Conservation (phyloP, 805 yeast genomes). For the Lachancea quebecensis region DNA sequence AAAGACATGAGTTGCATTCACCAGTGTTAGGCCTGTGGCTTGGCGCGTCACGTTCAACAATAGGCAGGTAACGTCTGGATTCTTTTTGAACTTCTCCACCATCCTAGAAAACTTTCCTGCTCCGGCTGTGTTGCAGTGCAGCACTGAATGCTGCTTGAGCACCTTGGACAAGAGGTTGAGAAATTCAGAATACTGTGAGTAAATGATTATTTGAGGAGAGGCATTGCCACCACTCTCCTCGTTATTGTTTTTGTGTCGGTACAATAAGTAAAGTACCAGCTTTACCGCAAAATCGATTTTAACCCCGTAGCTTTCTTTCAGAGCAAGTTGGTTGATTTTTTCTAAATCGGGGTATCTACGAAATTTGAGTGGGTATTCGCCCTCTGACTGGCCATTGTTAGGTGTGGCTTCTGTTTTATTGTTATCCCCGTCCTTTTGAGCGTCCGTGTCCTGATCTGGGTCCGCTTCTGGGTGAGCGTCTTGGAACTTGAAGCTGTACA, state of each 20-base stretch:
- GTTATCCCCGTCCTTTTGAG: neutral
- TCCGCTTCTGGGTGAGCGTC: constrained; percentile 9
- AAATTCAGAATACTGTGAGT: constrained; percentile 84
- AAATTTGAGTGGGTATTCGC: constrained; percentile 13
- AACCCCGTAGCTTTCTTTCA: constrained; percentile 62
- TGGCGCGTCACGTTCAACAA: constrained; percentile 78
- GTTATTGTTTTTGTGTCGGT: constrained; percentile 36
- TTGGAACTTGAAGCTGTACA: constrained; percentile 59
- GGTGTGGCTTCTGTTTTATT: neutral
- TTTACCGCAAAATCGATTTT: constrained; percentile 79
- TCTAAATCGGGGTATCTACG: constrained; percentile 28
- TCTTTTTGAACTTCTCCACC: constrained; percentile 50
- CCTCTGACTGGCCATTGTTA: neutral
- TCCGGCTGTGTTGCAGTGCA: constrained; percentile 44
- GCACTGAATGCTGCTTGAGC: constrained; percentile 49
- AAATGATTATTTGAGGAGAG: constrained; percentile 71
- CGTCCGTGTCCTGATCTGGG: constrained; percentile 9
- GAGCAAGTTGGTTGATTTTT: constrained; percentile 39
- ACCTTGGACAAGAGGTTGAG: constrained; percentile 62
- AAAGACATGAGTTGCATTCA: constrained; percentile 89
- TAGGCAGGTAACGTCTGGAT: constrained; percentile 68
- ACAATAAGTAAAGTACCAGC: constrained; percentile 58
- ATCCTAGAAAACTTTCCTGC: constrained; percentile 17
- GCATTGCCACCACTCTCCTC: constrained; percentile 21
- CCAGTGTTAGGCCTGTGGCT: constrained; percentile 83